Base-by-base conservation (phyloP, 805 yeast species). In the Myxozyma mucilagina region DNA sequence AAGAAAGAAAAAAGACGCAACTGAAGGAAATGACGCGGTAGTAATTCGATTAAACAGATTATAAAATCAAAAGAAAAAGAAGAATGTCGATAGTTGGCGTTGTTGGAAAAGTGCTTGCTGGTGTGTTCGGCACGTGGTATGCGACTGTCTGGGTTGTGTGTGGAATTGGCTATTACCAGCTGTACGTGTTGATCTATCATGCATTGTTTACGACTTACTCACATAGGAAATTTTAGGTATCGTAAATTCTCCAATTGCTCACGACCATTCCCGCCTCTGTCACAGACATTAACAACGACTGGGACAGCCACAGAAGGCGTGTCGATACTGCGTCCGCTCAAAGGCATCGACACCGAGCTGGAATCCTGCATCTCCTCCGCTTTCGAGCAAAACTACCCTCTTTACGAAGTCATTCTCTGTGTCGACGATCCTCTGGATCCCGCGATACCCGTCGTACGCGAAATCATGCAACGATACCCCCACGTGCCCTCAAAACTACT, bases 321-420 rank as follows among this genome's bases (percentile, higher is more conserved):
- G 18, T 82, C 94, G 0, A 88, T 91, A 31, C 71, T 90, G 39
- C 75, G 97, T 35, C 97, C 97, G 0, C 78, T 90, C 60, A 89
- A 89, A 70, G 97, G 97, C 16, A 75, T 89, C 16, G 97, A 90
- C 72, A 82, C 91, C 1, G 92, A 87, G 66, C 79, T 90, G 74
- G 81, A 79, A 42, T 72, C 80, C 10, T 90, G 96, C 70, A 74
- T 91, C 42, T 83, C 82, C 59, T 81, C 88, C 34, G 82, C 90
- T 4, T 82, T 90, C 59, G 73, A 76, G 47, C 97, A 90, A 71
- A 78, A 81, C 18, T 89, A 89, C 67, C 90, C 94, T 0, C 81
- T 79, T 66, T 73, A 87, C 36, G 94, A 90, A 73, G 80, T 90
- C 56, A 73, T 90, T 1, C 86, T 91, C 68, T 90, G 97, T 70